Percentiles rank a stretch among this genome's conserved stretches.
Conservation (phyloP, 2,329 filamentous ascomycete species). For the Diaporthe amygdali region DNA sequence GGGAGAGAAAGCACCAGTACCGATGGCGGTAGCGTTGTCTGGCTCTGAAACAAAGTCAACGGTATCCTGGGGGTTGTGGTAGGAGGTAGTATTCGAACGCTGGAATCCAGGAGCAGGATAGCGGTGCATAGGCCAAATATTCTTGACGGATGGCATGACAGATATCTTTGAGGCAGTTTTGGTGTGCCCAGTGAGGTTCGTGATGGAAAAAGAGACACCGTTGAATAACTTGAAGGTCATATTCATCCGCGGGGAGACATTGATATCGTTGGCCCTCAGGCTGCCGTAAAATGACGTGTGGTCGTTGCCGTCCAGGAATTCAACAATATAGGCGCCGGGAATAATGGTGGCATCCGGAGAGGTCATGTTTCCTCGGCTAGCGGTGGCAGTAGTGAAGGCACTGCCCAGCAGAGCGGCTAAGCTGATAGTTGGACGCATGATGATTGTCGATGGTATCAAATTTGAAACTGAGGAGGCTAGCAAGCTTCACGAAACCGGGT, state of each 20-base stretch:
- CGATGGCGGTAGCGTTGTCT: not conserved
- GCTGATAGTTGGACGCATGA: not conserved
- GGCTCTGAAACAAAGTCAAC: not conserved
- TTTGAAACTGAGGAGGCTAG: not conserved
- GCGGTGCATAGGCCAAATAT: conserved; percentile 36
- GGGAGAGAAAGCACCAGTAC: conserved; percentile 26
- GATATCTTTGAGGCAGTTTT: conserved; percentile 29
- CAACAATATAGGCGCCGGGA: conserved; percentile 30
- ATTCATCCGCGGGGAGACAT: conserved; percentile 27
- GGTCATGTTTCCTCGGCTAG: not conserved
- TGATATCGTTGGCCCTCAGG: conserved; percentile 24
- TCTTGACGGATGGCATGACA: conserved; percentile 32
- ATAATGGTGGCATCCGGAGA: not conserved
- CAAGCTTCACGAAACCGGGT: too few relatives aligned
- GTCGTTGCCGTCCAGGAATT: conserved; percentile 29
- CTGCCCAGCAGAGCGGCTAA: conserved; percentile 6
- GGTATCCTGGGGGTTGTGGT: not conserved
- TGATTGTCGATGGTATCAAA: not conserved
- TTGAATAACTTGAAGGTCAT: conserved; percentile 30
- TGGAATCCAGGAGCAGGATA: conserved; percentile 20
- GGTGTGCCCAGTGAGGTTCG: conserved; percentile 9
- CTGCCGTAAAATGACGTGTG: conserved; percentile 27
- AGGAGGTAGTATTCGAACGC: not conserved
- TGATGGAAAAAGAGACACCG: conserved; percentile 29
- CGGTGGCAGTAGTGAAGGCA: not conserved